Evolutionary conservation across 2,329 filamentous ascomycete species (phyloP), one percentile per base, ranked within the genome.

Genomic region (Xylariaceae sp.): DNA sequence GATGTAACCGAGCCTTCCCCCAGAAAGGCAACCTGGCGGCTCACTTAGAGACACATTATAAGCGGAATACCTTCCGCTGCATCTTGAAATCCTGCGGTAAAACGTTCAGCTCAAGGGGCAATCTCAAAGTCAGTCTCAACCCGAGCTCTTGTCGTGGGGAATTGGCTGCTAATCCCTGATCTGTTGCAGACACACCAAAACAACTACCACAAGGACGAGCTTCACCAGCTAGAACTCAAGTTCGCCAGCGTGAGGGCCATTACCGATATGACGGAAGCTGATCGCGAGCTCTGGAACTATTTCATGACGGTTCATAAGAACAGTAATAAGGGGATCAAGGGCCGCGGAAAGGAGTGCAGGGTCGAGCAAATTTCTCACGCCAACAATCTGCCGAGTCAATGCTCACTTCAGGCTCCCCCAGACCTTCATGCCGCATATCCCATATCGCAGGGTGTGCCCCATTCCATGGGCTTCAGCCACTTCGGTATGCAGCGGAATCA

Each of bases 321-420:
- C 76, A 92, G 89, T 76, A 97, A 97, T 82, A 96, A 96, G 74
- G 94, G 94, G 1, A 97, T 97, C 79, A 97, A 97, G 75, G 94
- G 94, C 9, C 86, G 94, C 51, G 94, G 94, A 49, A 94, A 93
- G 72, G 89, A 92, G 67, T 82, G 90, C 58, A 86, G 85, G 59
- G 88, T 92, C 56, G 72, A 72, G 51, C 65, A 66, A 30, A 51
- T 63, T 13, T 50, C 60, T 53, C 66, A 57, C 58, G 61, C 62
- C 18, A 51, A 35, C 6, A 39, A 15, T 57, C 37, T 55, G 51
- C 67, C 64, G 35, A 65, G 67, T 15, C 71, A 66, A 54, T 62
- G 52, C 44, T 18, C 49, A 5, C 58, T 64, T 10, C 62, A 64
- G 53, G 53, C 62, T 7, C 58, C 62, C 62, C 18, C 74, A 72